Base-by-base conservation (phyloP, 768 basidiomycete species). In the Psilocybe cubensis region DNA sequence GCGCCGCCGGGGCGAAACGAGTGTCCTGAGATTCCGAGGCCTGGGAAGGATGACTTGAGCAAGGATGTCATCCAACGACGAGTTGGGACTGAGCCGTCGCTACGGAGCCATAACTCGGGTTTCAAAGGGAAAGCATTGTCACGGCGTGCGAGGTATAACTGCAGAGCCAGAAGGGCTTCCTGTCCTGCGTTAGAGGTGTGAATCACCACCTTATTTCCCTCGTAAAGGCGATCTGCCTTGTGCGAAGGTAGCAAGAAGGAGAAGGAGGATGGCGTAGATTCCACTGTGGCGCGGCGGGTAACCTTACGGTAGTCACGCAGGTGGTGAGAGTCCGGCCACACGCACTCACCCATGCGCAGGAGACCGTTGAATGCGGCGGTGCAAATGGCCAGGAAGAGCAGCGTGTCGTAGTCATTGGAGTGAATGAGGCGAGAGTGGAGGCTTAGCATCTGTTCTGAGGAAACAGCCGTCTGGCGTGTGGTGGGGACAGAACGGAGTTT, bases 161-260 rank as follows among this genome's bases (percentile, higher is more conserved):
- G 4, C 7, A 3, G 20, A 58, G 52, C 42, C 41, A 4, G 5
- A 25, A 25, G 18, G 61, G 57, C n/a, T n/a, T n/a, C n/a, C n/a
- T n/a, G 48, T 25, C n/a, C 2, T 6, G n/a, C 10, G 20, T 21
- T 29, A 11, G 20, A 8, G 33, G 33, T 3, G 24, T 18, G 27
- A 1, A 62, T 31, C 1, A 59, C 23, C 14, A 58, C 35, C 21
- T 7, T 38, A 40, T 59, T 59, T 25, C 54, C 57, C n/a, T 56
- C 63, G 50, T 69, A 76, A 28, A 58, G 64, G 0, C 41, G 46
- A 57, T 79, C 76, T 3, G 70, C 72, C 47, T 80, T 81, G 56
- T 79, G 78, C 0, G 46, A 20, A 0, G 77, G 77, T 0, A 80
- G 62, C 14, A 64, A 27, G 47, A 71, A 64, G 4, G 57, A 9